Base-by-base conservation (phyloP, 108 stramenopile species). In the Bacterosira constricta region DNA sequence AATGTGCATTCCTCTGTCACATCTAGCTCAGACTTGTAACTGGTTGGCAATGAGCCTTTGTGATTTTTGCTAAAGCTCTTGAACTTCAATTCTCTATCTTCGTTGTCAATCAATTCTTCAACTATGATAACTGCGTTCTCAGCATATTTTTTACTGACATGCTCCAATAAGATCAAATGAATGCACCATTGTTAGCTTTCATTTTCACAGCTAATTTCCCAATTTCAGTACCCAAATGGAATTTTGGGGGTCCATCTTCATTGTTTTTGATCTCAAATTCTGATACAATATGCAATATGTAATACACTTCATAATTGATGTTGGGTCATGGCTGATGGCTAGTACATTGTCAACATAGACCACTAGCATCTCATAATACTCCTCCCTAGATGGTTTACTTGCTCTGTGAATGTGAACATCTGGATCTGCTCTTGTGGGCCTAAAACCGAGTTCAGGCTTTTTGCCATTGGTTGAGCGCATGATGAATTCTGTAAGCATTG, bases 301-400 rank as follows among this genome's bases (percentile, higher is more conserved):
- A n/a, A 63, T 63, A 8, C 23, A 6, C 6, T 47, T 8, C n/a
- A 37, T 27, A 2, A 63, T 21, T n/a, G 5, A 9, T 9, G 8
- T 21, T 6, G n/a, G 23, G 4, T 18, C 63, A 32, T 26, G 26
- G 30, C 34, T 35, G 6, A 62, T 20, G 32, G 29, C 30, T 13
- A 45, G 42, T 63, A 62, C 20, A 55, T 85, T 71, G 49, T 85
- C 84, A 1, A 77, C 75, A 44, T 85, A 72, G 15, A 51, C 25
- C 7, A 81, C 30, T 15, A 82, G 21, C 30, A 64, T 75, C 3
- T 73, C 77, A 44, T 74, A 85, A 36, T 82, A 75, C 21, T 53
- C 17, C 4, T 21, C 15, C 4, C 73, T 38, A n/a, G n/a, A 42
- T 45, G 21, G n/a, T 26, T 2, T 29, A n/a, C 54, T 63, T 11